phyloP scores from a whole-genome alignment of 306 rosid species.

The Heteromeles arbutifolia region DNA sequence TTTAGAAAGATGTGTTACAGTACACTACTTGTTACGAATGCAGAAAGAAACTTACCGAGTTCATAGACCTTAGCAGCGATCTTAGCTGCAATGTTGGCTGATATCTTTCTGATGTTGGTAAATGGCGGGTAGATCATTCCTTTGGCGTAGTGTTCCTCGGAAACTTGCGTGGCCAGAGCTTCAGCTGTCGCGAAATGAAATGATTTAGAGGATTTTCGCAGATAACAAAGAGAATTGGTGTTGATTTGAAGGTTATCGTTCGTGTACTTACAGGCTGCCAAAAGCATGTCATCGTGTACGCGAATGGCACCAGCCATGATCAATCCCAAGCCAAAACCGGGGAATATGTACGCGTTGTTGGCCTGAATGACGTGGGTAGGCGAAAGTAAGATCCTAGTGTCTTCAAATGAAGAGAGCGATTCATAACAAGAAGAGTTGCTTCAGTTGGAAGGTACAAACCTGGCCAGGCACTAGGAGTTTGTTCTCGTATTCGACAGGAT shows the following conservation, averaged over 20 bases:
- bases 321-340: constrained; percentile 94
- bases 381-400: constrained; percentile 21
- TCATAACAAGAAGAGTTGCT: background rate
- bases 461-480: constrained; percentile 84
- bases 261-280: constrained; percentile 84
- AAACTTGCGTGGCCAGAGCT: constrained; percentile 79
- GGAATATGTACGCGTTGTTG: constrained; percentile 97
- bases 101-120: constrained; percentile 85
- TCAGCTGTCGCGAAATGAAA: constrained; percentile 54
- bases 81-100: constrained; percentile 87
- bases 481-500: constrained; percentile 61
- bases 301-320: constrained; percentile 94
- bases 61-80: constrained; percentile 88
- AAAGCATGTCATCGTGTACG: constrained; percentile 84
- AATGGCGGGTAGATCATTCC: constrained; percentile 98
- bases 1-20: background rate
- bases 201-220: background rate
- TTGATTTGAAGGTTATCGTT: background rate
- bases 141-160: constrained; percentile 65
- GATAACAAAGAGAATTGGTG: background rate
- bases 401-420: constrained; percentile 7
- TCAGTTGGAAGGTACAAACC: constrained; percentile 37
- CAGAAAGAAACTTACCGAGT: constrained; percentile 53
- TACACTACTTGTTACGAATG: background rate
- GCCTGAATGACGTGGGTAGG: constrained; percentile 45